Evolutionary conservation across 1,284 basidiomycete genomes (phyloP), one percentile per base, ranked within the genome.

Genomic region (Sutorius eximius): DNA sequence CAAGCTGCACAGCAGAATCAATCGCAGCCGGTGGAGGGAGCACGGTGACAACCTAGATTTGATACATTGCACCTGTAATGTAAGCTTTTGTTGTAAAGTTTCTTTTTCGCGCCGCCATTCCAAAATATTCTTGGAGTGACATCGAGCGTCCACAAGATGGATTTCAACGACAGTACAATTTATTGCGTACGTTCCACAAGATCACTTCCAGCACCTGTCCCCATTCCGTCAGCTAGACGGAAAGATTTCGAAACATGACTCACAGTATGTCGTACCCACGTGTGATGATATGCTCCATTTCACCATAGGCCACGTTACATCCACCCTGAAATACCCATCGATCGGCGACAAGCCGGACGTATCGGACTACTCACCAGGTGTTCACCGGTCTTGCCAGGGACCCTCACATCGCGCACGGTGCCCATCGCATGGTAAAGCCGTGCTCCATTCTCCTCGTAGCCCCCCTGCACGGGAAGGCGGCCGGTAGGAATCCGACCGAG

Each of bases 321-420:
- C 72, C 80, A 16, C 68, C 68, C 80, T 82, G 42, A 48, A 37
- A 33, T 3, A 48, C 13, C 18, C 11, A 4, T 48, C 34, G 33
- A 51, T 77, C 67, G 27, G 66, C 15, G 63, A 62, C 22, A 57
- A 53, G 44, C 65, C 66, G 38, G 34, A 45, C 3, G 8, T 13
- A 43, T 49, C 15, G 4, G 51, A 46, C 29, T 32, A 72, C 81
- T 22, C 59, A 88, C 87, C 38, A 91, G 72, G 70, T 91, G 89
- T 54, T 79, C 73, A 2, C 83, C 85, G 1, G 83, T 80, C 73
- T 91, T 91, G 9, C 89, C 89, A 5, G 88, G 89, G 32, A 91
- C 82, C 38, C 65, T 73, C 8, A 83, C 64, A 0, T 78, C 80
- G 44, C 78, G 68, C 29, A 89, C 69, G 3, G 60, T 57, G 5